Evolutionary conservation across 306 rosid species (phyloP).

Genomic region (Prunus persica): DNA sequence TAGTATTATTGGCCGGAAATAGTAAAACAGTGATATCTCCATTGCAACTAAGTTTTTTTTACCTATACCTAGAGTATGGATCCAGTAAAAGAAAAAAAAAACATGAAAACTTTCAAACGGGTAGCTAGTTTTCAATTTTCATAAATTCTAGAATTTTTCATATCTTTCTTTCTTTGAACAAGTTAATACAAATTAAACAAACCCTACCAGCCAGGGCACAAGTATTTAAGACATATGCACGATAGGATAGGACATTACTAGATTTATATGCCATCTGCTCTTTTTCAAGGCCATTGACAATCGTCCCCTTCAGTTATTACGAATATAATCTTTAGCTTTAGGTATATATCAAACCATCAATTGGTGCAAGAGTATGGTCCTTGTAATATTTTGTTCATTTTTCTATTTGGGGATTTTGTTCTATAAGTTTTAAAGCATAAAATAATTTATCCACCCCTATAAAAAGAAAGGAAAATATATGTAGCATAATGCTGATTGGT

Average conservation of each 20-base stretch:
- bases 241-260: slow-evolving; percentile 2
- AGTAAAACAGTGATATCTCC: no score
- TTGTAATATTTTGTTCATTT: background rate
- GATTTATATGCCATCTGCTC: slow-evolving; percentile 1
- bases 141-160: background rate
- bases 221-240: background rate
- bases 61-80: no score
- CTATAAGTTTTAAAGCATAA: background rate
- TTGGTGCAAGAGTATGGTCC: background rate
- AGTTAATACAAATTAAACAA: background rate
- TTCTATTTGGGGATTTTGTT: background rate
- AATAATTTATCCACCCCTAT: background rate
- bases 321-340: background rate
- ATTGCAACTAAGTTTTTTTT: no score
- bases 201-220: background rate
- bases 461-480: background rate
- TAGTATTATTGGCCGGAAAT: rapidly evolving
- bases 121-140: no score
- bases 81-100: no score
- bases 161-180: background rate
- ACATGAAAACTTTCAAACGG: no score
- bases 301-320: background rate
- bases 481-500: background rate
- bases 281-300: slow-evolving; percentile 7
- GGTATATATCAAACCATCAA: no score